Conservation (phyloP, 2,329 filamentous ascomycete species). For the Fusarium sp. region DNA sequence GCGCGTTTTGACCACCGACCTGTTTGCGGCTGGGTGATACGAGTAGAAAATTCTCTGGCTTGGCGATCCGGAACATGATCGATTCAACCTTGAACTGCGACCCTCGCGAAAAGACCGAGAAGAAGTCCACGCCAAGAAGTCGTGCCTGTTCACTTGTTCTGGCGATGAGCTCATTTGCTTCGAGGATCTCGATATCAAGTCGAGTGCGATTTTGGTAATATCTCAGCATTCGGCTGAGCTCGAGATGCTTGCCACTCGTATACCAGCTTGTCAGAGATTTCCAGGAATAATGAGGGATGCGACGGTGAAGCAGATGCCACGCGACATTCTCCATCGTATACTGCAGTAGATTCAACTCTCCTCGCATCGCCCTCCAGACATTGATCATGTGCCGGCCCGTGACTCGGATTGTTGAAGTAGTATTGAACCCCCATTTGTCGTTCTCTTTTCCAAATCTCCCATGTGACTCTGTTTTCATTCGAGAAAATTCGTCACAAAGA, state of each 20-base stretch:
- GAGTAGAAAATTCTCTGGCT: slow-evolving; percentile 93
- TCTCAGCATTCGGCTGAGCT: slow-evolving; percentile 81
- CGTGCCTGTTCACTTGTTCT: slow-evolving; percentile 95
- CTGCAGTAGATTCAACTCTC: slow-evolving; percentile 91
- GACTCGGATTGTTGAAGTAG: slow-evolving; percentile 91
- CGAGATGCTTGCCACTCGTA: slow-evolving; percentile 74
- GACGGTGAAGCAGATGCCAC: slow-evolving; percentile 89
- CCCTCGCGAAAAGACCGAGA: slow-evolving; percentile 93
- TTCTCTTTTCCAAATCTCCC: slow-evolving; percentile 88
- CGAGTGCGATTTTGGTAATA: slow-evolving; percentile 84
- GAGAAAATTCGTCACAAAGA: slow-evolving; percentile 90
- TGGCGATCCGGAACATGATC: slow-evolving; percentile 98
- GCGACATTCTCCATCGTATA: slow-evolving; percentile 98
- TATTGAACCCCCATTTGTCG: slow-evolving; percentile 94
- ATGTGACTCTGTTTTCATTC: slow-evolving; percentile 87
- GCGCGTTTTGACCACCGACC: slow-evolving; percentile 92
- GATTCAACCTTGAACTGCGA: slow-evolving; percentile 99
- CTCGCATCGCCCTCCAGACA: slow-evolving; percentile 95
- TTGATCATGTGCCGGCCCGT: slow-evolving; percentile 97
- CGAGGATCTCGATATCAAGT: slow-evolving; percentile 91
- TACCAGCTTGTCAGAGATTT: slow-evolving; percentile 88
- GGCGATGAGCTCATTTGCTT: slow-evolving; percentile 89
- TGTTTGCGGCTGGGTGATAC: slow-evolving; percentile 93
- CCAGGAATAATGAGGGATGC: slow-evolving; percentile 90
- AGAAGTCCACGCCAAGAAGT: slow-evolving; percentile 94